phyloP scores from a whole-genome alignment of 2,329 filamentous ascomycete genomes.

The Hypoxylon sp. region DNA sequence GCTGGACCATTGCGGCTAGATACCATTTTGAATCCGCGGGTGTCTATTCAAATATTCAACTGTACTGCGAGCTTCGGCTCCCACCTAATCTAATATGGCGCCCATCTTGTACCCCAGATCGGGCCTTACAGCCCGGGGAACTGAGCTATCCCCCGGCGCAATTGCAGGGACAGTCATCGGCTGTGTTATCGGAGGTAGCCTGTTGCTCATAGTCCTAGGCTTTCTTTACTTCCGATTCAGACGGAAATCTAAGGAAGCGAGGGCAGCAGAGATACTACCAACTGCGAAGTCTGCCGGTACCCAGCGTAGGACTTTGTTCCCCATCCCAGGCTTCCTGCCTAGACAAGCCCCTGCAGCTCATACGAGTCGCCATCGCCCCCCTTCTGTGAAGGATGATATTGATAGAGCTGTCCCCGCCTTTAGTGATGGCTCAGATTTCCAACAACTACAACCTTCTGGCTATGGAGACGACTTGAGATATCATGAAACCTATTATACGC shows the following conservation, averaged over 20 bases:
- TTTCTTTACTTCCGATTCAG: constrained; percentile 55
- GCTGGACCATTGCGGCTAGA: constrained; percentile 8
- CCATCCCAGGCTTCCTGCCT: constrained; percentile 39
- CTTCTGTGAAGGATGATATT: constrained; percentile 44
- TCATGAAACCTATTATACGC: constrained; percentile 39
- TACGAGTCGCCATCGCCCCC: constrained; percentile 31
- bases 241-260: constrained; percentile 47
- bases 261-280: constrained; percentile 44
- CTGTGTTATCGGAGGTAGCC: constrained; percentile 51
- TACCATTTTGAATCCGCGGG: constrained; percentile 7
- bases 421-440: constrained; percentile 35
- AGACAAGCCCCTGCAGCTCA: constrained; percentile 30
- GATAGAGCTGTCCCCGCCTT: constrained; percentile 38
- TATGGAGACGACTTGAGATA: constrained; percentile 44
- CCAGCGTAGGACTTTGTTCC: constrained; percentile 40
- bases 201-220: constrained; percentile 52
- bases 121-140: constrained; percentile 47
- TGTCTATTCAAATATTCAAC: constrained; percentile 11
- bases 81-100: constrained; percentile 41
- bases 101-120: constrained; percentile 39
- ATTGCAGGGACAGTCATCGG: constrained; percentile 55
- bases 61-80: constrained; percentile 34
- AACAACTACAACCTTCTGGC: constrained; percentile 40
- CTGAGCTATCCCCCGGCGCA: constrained; percentile 49
- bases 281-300: constrained; percentile 36